Evolutionary conservation across 2,329 filamentous ascomycete genomes (phyloP).

Genomic region (Botrytis fragariae): DNA sequence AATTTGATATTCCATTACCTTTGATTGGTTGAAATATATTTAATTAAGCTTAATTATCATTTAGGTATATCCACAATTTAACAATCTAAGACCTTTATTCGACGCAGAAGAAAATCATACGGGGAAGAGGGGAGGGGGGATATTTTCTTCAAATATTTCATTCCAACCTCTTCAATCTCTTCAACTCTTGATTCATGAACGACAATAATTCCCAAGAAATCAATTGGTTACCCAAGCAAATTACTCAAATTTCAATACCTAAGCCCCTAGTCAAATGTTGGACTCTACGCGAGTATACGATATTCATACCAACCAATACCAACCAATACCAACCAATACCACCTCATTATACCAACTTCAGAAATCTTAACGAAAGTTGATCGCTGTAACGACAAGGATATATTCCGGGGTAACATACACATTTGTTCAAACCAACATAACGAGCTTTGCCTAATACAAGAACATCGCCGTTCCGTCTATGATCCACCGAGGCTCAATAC

Average conservation of each 20-base stretch:
- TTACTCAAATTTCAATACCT: background rate
- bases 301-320: background rate
- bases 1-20: background rate
- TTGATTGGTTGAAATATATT: background rate
- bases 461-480: background rate
- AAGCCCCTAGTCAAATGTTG: background rate
- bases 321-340: background rate
- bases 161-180: background rate
- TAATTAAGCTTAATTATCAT: background rate
- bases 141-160: background rate
- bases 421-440: background rate
- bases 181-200: background rate
- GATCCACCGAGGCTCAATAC: constrained; percentile 7
- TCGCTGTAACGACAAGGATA: background rate
- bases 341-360: background rate
- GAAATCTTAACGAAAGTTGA: constrained; percentile 1
- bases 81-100: background rate
- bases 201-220: background rate
- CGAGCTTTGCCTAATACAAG: constrained; percentile 1
- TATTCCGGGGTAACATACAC: background rate
- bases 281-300: background rate
- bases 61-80: background rate
- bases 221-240: background rate
- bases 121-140: background rate
- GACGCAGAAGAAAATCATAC: background rate